A percentile compares a stretch with the other conserved stretches of the same genome.
Conservation (phyloP, 78 protist genomes). For the Dictyostelium firmibasis region DNA sequence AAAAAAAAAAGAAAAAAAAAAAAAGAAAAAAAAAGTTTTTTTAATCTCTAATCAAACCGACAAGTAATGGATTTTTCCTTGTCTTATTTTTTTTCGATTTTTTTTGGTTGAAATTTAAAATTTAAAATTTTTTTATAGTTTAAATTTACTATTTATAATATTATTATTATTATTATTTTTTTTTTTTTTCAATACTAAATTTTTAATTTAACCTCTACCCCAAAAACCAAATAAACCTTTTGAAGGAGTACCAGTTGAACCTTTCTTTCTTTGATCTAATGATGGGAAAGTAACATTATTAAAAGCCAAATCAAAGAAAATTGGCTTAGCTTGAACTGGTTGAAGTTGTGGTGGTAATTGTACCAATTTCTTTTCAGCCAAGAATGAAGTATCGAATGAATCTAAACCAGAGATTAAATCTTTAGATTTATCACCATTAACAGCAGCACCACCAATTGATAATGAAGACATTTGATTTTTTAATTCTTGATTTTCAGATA, state of each 20-base stretch:
- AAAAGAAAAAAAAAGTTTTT: neutral
- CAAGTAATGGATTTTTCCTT: neutral
- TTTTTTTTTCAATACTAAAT: too few relatives aligned
- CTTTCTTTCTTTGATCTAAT: slow-evolving; percentile 49
- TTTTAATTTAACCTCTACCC: slow-evolving; percentile 33
- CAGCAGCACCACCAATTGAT: neutral
- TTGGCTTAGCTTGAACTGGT: slow-evolving; percentile 54
- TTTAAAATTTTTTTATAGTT: too few relatives aligned
- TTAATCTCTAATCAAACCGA: neutral
- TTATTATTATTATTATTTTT: neutral
- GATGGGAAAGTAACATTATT: slow-evolving; percentile 47
- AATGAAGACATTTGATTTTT: slow-evolving; percentile 45
- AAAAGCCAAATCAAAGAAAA: slow-evolving; percentile 70
- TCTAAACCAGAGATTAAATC: slow-evolving; percentile 26
- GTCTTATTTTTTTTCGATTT: neutral
- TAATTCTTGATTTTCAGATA: slow-evolving; percentile 30
- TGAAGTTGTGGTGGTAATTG: slow-evolving; percentile 31
- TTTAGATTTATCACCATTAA: neutral
- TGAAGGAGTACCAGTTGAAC: neutral
- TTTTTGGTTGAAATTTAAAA: neutral
- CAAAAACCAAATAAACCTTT: slow-evolving; percentile 30
- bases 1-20: neutral
- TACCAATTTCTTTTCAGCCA: slow-evolving; percentile 42
- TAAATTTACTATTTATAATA: neutral
- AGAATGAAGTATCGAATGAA: slow-evolving; percentile 29